These are phyloP conservation scores for Globisporangium lucens DNA, from an alignment of 352 stramenopile genomes.

Conservation along the genomic window DNA sequence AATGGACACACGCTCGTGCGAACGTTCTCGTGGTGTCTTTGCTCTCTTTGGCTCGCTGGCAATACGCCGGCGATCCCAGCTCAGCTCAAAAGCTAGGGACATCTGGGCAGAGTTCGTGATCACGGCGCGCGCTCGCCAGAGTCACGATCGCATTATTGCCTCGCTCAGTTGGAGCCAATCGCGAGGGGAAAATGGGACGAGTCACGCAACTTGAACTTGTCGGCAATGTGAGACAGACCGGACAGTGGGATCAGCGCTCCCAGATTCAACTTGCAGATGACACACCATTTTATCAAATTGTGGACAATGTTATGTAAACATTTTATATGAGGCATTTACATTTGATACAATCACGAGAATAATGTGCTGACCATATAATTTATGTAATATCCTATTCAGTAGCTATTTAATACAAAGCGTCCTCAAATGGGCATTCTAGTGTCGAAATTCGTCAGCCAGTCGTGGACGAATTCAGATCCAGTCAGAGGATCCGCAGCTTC, in stretches of 20 bases:
- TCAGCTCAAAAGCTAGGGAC: neutral
- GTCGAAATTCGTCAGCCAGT: constrained; percentile 1
- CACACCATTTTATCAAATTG: neutral
- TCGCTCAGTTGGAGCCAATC: constrained; percentile 9
- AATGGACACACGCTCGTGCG: neutral
- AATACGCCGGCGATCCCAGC: neutral
- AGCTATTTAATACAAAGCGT: neutral
- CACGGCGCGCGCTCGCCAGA: neutral
- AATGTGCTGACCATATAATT: neutral
- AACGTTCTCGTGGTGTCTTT: neutral
- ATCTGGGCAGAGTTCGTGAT: neutral
- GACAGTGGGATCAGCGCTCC: neutral
- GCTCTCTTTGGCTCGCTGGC: neutral
- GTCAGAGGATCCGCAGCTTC: constrained; percentile 2
- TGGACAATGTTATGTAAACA: neutral
- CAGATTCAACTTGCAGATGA: constrained; percentile 12
- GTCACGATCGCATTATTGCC: neutral
- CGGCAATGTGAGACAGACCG: constrained; percentile 14
- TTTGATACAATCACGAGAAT: neutral
- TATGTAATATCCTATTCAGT: neutral
- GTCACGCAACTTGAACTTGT: constrained; percentile 15
- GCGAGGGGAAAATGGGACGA: constrained; percentile 13
- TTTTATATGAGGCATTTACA: neutral
- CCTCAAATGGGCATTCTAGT: neutral
- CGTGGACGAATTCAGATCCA: constrained; percentile 8